Conservation (phyloP, 2,329 filamentous ascomycete species). For the Cryphonectria japonica region DNA sequence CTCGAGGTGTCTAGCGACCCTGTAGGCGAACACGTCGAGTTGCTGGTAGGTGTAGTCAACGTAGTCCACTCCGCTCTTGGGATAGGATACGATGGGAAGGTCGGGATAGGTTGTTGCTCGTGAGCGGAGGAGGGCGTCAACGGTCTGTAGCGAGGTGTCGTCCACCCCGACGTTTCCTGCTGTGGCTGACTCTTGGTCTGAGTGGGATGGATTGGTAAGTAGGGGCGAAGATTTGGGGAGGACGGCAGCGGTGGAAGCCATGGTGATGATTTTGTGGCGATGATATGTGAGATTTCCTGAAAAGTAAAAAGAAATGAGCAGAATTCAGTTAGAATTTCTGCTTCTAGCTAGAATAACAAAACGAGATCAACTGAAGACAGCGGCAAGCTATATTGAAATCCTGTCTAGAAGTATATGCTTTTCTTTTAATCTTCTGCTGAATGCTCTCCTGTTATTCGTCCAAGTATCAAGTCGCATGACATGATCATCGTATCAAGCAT, state of each 20-base stretch:
- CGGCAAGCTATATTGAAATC: background rate
- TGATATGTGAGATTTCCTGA: background rate
- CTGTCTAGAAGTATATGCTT: background rate
- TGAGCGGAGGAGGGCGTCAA: constrained; percentile 45
- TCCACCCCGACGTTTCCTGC: constrained; percentile 21
- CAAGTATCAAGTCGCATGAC: background rate
- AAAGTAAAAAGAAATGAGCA: too few species aligned
- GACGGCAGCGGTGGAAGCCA: constrained; percentile 1
- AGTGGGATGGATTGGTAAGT: background rate
- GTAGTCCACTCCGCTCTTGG: constrained; percentile 47
- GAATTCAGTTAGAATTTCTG: background rate
- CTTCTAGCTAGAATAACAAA: background rate
- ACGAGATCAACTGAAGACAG: background rate
- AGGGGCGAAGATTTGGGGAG: background rate
- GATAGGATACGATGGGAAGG: constrained; percentile 47
- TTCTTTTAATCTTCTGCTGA: background rate
- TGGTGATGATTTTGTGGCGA: background rate
- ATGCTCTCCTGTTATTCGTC: background rate
- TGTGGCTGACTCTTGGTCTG: background rate
- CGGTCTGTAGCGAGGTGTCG: constrained; percentile 33
- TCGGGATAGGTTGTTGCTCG: constrained; percentile 41
- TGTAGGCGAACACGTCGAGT: constrained; percentile 46
- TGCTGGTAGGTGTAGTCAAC: constrained; percentile 51
- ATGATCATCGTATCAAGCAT: background rate
- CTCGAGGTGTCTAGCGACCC: constrained; percentile 33